Evolutionary conservation across 2,329 filamentous ascomycete species (phyloP), one percentile per base, ranked within the genome.

Genomic region (Rugonectria rugulosa): DNA sequence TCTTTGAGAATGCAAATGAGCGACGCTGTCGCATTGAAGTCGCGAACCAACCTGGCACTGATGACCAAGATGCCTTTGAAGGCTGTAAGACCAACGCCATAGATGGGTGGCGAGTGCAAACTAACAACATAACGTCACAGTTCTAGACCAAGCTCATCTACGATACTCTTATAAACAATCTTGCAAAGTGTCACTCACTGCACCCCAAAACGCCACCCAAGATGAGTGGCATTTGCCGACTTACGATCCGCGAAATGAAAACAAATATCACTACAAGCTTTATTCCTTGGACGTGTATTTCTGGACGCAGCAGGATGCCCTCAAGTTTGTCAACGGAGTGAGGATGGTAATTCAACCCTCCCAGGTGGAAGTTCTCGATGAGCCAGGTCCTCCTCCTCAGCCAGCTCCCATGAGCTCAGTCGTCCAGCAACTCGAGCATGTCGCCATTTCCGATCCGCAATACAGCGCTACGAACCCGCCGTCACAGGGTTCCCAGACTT

Each of bases 251-350:
- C 81, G 80, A 45, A 91, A 91, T 72, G 85, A 92, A 72, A 87
- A 84, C 69, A 91, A 89, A 71, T 92, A 92, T 71, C 85, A 92
- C 78, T 92, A 92, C 75, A 87, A 86, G 69, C 81, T 94, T 7
- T 87, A 91, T 69, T 88, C 87, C 0, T 71, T 93, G 53, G 90
- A 93, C 68, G 77, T 93, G 12, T 94, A 94, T 75, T 89, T 93
- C 68, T 92, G 89, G 88, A 91, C 86, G 0, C 84, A 86, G 57
- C 80, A 86, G 52, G 90, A 93, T 73, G 89, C 89, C 1, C 76
- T 86, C 23, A 81, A 86, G 53, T 90, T 93, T 61, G 75, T 92
- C 57, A 88, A 88, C 64, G 86, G 85, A 12, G 77, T 91, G 50
- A 79, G 87, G 45, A 81, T 85, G 50, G 82, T 91, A 5, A 72